Base-by-base conservation (phyloP, 2,329 filamentous ascomycete genomes). In the Fusarium sambucinum region DNA sequence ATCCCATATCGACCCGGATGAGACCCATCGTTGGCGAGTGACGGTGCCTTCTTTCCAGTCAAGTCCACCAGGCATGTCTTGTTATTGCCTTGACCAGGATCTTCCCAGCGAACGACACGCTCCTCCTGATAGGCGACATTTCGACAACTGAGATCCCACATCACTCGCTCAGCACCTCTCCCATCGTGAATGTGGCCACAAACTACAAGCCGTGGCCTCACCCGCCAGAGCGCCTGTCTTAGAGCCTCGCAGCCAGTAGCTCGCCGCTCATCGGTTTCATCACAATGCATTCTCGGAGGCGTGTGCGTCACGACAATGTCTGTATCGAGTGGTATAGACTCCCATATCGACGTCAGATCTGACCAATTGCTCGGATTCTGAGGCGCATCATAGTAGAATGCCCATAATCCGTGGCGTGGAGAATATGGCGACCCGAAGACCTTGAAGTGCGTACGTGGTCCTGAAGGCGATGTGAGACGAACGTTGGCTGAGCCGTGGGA, bases 141-240 rank as follows among this genome's bases (percentile, higher is more conserved):
- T 13, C 73, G 71, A 44, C 72, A 73, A 2, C 68, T 74, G 27
- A 85, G 74, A 63, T 85, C 82, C 91, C 91, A 94, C 23, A 76
- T 77, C 32, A 94, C 83, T 27, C 87, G 80, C 72, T 90, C 83
- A 12, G 83, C 87, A 14, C 91, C 91, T 68, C 91, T 81, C 6
- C 84, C 89, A 64, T 88, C 86, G 75, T 94, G 91, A 30, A 92
- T 86, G 76, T 94, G 92, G 1, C 92, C 91, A 73, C 89, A 93
- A 19, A 94, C 82, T 21, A 87, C 86, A 48, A 94, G 79, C 55
- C 82, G 80, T 7, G 92, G 91, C 38, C 89, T 82, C 5, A 91
- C 84, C 8, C 85, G 80, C 83, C 85, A 87, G 25, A 93, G 78
- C 1, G 84, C 83, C 52, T 81, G 79, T 11, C 84, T 78, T 16